Conservation (phyloP, 2,329 filamentous ascomycete genomes). For the Paraphoma sp. region DNA sequence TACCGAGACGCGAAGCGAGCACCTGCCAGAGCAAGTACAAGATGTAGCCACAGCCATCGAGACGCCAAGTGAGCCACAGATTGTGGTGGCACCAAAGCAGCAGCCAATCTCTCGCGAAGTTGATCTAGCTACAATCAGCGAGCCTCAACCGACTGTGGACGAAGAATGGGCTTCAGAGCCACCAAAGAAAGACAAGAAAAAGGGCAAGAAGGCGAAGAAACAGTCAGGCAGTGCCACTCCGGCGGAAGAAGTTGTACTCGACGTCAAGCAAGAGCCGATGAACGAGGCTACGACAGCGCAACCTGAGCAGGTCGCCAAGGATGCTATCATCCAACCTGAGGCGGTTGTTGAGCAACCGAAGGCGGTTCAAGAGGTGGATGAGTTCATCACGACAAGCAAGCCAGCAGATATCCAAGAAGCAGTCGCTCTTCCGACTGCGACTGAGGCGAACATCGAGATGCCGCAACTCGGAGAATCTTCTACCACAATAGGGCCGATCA, state of each 20-base stretch:
- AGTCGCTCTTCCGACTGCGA: neutral
- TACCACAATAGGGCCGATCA: neutral
- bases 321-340: neutral
- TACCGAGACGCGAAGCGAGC: neutral
- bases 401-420: neutral
- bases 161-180: neutral
- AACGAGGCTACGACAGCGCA: neutral
- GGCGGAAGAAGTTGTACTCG: neutral
- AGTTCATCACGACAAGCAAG: neutral
- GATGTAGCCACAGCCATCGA: neutral
- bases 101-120: neutral
- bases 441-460: neutral
- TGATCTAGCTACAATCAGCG: conserved; percentile 18
- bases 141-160: conserved; percentile 1
- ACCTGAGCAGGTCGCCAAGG: neutral
- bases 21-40: conserved; percentile 2
- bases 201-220: neutral
- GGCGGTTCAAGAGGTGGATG: neutral
- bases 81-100: neutral
- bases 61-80: no score
- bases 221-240: neutral
- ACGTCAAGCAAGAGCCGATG: neutral
- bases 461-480: neutral
- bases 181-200: conserved; percentile 9
- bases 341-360: neutral